Evolutionary conservation across 371 early-diverging fungal species (phyloP).

Genomic region (Zopfochytrium polystomum): DNA sequence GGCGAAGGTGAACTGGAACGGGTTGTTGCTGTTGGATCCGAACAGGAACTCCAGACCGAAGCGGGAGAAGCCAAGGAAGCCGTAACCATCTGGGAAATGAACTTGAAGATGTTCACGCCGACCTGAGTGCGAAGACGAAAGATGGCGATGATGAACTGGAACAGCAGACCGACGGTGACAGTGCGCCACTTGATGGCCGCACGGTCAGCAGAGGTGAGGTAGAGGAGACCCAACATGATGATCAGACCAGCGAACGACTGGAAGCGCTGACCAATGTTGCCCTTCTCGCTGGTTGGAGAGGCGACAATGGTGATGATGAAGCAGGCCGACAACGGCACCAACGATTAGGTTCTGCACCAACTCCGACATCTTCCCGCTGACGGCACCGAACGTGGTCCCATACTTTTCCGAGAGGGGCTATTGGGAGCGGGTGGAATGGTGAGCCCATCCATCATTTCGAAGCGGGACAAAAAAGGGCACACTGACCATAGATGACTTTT

Average conservation of each 20-base stretch:
- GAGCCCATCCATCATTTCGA: too few relatives aligned
- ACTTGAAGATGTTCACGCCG: slow-evolving; percentile 74
- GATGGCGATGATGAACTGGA: slow-evolving; percentile 78
- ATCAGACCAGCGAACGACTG: slow-evolving; percentile 74
- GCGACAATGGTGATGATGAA: slow-evolving; percentile 44
- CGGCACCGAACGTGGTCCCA: slow-evolving; percentile 32
- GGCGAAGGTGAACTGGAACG: slow-evolving; percentile 56
- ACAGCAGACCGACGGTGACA: slow-evolving; percentile 65
- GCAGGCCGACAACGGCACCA: slow-evolving; percentile 51
- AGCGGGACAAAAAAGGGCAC: too few relatives aligned
- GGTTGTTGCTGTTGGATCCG: slow-evolving; percentile 38
- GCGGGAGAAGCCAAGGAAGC: slow-evolving; percentile 65
- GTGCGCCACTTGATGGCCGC: slow-evolving; percentile 71
- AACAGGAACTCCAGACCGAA: slow-evolving; percentile 69
- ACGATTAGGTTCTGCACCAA: slow-evolving; percentile 1
- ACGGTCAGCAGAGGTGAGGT: slow-evolving; percentile 60
- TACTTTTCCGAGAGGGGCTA: slow-evolving; percentile 36
- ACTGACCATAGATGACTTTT: slow-evolving; percentile 38
- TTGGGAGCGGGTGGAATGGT: too few relatives aligned
- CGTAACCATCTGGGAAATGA: slow-evolving; percentile 64
- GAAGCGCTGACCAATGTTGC: slow-evolving; percentile 65
- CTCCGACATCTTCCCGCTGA: slow-evolving; percentile 4
- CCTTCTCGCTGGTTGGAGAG: slow-evolving; percentile 51
- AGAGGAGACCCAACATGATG: slow-evolving; percentile 57
- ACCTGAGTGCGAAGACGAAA: slow-evolving; percentile 74